phyloP scores from a whole-genome alignment of 2,329 filamentous ascomycete species.

The Pseudogymnoascus verrucosus region DNA sequence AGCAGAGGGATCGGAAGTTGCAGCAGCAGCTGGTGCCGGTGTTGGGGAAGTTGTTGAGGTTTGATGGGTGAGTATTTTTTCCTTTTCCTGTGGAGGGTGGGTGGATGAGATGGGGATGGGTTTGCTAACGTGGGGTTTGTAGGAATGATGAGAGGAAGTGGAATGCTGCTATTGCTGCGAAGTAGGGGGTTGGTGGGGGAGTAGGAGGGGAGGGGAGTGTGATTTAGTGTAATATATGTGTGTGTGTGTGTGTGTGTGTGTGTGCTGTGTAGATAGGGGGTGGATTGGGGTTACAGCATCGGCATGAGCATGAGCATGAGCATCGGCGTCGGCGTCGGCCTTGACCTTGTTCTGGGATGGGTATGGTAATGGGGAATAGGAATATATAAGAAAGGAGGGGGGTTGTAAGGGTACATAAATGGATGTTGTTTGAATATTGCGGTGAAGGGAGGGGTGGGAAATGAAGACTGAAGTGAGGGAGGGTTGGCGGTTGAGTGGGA shows the following conservation, averaged over 20 bases:
- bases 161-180: constrained; percentile 57
- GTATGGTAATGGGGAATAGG: neutral
- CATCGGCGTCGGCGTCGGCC: neutral
- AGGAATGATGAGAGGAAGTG: constrained; percentile 79
- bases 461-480: neutral
- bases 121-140: constrained; percentile 14
- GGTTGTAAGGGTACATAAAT: neutral
- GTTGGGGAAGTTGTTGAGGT: constrained; percentile 65
- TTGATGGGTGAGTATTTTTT: constrained; percentile 58
- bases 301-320: neutral
- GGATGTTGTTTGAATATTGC: neutral
- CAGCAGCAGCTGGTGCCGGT: constrained; percentile 71
- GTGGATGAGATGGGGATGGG: neutral
- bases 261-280: neutral
- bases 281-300: neutral
- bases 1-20: constrained; percentile 70
- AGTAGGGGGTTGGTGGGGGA: neutral
- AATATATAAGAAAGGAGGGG: neutral
- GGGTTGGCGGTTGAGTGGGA: no score
- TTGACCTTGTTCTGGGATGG: neutral
- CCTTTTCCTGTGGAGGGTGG: neutral
- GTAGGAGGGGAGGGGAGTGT: neutral
- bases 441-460: neutral
- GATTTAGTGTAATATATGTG: neutral
- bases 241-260: neutral